phyloP scores from a whole-genome alignment of 768 basidiomycete species.

The Rhodotorula sphaerocarpa region DNA sequence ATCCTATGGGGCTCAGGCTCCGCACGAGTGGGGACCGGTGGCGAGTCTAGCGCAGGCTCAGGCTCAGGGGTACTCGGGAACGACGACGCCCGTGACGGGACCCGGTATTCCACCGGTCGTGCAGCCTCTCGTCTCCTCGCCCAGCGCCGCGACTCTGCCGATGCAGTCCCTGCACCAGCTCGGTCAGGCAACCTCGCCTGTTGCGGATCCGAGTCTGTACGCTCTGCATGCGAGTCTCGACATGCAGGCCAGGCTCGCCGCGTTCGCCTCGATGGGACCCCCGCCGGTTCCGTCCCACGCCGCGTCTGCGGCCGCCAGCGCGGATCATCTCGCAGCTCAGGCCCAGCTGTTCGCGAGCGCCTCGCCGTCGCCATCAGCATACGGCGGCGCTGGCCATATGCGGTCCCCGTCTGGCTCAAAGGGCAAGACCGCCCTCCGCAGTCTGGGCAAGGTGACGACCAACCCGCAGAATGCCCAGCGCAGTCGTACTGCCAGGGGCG shows the following conservation, averaged over 20 bases:
- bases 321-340: background rate
- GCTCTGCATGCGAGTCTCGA: conserved; percentile 24
- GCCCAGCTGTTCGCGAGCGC: background rate
- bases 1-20: conserved; percentile 14
- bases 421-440: background rate
- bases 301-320: too few relatives aligned
- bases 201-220: conserved; percentile 20
- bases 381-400: background rate
- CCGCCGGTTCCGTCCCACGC: background rate
- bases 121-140: background rate
- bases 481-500: background rate
- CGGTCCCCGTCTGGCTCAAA: background rate
- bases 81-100: background rate
- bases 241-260: conserved; percentile 22
- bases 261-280: background rate
- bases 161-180: background rate
- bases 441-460: background rate
- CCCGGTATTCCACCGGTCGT: background rate
- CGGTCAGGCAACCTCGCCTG: background rate
- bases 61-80: conserved; percentile 8
- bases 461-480: too few relatives aligned
- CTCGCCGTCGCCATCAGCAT: background rate
- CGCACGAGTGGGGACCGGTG: conserved; percentile 13
- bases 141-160: background rate
- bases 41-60: conserved; percentile 14